Evolutionary conservation across 2,329 filamentous ascomycete genomes (phyloP).

Genomic region (Fusarium caatingaense): DNA sequence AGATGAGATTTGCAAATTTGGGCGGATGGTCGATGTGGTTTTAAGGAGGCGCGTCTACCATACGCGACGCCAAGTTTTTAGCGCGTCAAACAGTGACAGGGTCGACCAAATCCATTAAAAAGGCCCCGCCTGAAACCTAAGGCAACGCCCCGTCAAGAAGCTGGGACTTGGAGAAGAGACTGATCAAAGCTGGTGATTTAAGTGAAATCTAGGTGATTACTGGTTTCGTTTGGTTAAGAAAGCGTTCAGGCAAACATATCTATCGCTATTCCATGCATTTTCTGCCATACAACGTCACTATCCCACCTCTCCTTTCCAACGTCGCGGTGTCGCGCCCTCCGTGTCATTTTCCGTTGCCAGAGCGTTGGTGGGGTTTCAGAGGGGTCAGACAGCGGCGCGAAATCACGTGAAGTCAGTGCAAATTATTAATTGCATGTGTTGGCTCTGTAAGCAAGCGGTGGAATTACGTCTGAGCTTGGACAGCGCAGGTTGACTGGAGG

Average conservation of each 20-base stretch:
- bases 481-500: conserved; percentile 37
- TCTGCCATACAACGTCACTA: neutral
- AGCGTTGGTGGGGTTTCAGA: conserved; percentile 32
- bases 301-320: conserved; percentile 14
- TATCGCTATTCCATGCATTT: conserved; percentile 2
- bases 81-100: conserved; percentile 47
- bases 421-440: conserved; percentile 44
- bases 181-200: conserved; percentile 19
- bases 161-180: conserved; percentile 9
- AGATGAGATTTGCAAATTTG: conserved; percentile 42
- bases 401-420: conserved; percentile 39
- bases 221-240: neutral
- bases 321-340: conserved; percentile 36
- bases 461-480: conserved; percentile 24
- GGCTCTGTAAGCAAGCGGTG: conserved; percentile 31
- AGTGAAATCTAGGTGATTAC: neutral
- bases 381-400: conserved; percentile 33
- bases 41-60: conserved; percentile 53
- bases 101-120: conserved; percentile 47
- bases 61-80: conserved; percentile 52
- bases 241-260: neutral
- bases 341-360: conserved; percentile 30
- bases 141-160: conserved; percentile 39
- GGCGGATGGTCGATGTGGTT: conserved; percentile 48
- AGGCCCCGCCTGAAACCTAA: conserved; percentile 43